A percentile compares a stretch with the other conserved stretches of the same genome.
Evolutionary conservation across 768 basidiomycete species (phyloP).

Genomic region (Candolleomyces aberdarensis): DNA sequence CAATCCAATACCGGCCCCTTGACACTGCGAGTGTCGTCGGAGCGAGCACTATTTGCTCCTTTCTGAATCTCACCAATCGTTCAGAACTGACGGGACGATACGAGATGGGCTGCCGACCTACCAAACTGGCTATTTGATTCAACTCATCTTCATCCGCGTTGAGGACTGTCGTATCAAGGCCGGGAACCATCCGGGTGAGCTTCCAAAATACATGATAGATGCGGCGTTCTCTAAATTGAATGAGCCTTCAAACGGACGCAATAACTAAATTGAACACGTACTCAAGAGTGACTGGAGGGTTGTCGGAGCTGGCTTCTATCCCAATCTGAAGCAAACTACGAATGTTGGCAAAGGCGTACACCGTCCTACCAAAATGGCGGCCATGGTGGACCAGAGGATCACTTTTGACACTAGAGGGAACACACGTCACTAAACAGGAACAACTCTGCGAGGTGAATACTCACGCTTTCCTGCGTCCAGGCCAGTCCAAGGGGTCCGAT

Average conservation of each 20-base stretch:
- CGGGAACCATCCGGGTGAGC: neutral
- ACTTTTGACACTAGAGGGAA: too few relatives aligned
- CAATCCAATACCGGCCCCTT: slow-evolving; percentile 1
- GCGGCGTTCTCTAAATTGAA: neutral
- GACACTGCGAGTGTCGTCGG: slow-evolving; percentile 6
- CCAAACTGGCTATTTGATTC: neutral
- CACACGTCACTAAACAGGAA: too few relatives aligned
- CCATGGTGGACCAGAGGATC: slow-evolving; percentile 1
- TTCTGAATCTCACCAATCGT: slow-evolving; percentile 8
- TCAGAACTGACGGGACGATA: too few relatives aligned
- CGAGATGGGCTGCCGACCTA: neutral
- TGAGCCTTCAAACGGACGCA: neutral
- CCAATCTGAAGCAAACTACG: neutral
- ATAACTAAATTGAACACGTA: too few relatives aligned
- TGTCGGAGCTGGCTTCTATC: neutral
- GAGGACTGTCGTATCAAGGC: neutral
- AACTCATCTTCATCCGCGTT: neutral
- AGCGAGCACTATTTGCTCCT: slow-evolving; percentile 6
- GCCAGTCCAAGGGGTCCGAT: too few relatives aligned
- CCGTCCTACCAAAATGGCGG: neutral
- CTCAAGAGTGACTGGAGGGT: neutral
- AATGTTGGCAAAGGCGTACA: slow-evolving; percentile 1
- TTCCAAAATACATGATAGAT: neutral
- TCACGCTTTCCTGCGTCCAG: too few relatives aligned
- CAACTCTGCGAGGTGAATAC: too few relatives aligned